Conservation (phyloP, 352 stramenopile genomes). For the Phytophthora citricola region DNA sequence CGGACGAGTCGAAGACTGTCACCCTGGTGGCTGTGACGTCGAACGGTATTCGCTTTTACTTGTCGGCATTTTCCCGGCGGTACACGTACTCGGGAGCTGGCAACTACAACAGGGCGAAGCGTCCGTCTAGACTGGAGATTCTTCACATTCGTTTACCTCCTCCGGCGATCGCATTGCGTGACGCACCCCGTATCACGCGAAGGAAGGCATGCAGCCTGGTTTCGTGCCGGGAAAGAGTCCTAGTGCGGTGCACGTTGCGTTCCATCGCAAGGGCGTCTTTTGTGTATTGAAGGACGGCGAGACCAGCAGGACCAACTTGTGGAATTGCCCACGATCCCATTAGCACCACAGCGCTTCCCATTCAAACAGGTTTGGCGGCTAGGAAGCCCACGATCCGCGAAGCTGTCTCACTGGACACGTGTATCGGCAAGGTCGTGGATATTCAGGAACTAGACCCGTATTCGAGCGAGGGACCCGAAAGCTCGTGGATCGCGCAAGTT, state of each 20-base stretch:
- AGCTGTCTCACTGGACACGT: slow-evolving; percentile 76
- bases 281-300: slow-evolving; percentile 78
- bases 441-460: slow-evolving; percentile 70
- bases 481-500: slow-evolving; percentile 22
- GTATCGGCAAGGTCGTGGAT: slow-evolving; percentile 86
- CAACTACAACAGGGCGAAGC: slow-evolving; percentile 51
- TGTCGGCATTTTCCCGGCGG: slow-evolving; percentile 87
- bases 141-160: slow-evolving; percentile 85
- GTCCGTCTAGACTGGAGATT: slow-evolving; percentile 75
- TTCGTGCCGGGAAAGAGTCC: slow-evolving; percentile 83
- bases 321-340: slow-evolving; percentile 78
- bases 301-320: slow-evolving; percentile 85
- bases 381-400: slow-evolving; percentile 80
- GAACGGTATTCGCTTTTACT: slow-evolving; percentile 95
- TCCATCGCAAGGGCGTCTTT: slow-evolving; percentile 83
- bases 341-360: slow-evolving; percentile 62
- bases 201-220: slow-evolving; percentile 88
- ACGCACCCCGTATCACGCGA: slow-evolving; percentile 87
- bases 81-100: slow-evolving; percentile 48
- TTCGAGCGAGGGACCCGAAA: slow-evolving; percentile 39
- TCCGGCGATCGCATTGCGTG: slow-evolving; percentile 67
- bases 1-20: slow-evolving; percentile 84
- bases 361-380: slow-evolving; percentile 46
- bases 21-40: slow-evolving; percentile 93
- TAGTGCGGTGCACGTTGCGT: slow-evolving; percentile 78